Base-by-base conservation (phyloP, 1,139 yeast genomes). In the Zygoascus hellenicus region DNA sequence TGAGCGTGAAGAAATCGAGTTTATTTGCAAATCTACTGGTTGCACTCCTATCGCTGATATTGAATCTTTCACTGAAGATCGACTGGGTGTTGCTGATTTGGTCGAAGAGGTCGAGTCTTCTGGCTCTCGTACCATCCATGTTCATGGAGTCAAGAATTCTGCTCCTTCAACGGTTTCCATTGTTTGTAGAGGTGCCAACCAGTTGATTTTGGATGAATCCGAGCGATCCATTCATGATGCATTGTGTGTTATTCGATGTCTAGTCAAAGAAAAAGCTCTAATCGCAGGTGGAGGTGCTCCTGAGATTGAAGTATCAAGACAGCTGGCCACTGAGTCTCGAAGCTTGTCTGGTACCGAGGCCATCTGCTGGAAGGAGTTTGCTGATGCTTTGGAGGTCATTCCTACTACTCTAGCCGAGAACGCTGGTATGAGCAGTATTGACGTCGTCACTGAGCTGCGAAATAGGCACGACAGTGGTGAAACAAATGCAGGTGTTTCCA, bases 211-310 rank as follows among this genome's bases (percentile, higher is more conserved):
- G 52, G 98, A 92, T 66, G 98, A 92, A 71, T 81, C 97, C 40
- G 99, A 94, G 66, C 83, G 98, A 67, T 89, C 97, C 4, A 73
- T 92, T 57, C 99, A 92, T 63, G 98, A 92, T 68, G 97, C 98
- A 0, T 76, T 92, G 51, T 92, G 99, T 75, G 99, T 94, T 26
- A 78, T 94, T 49, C 82, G 97, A 66, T 92, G 98, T 72, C 74
- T 92, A 49, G 97, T 94, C 37, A 90, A 92, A 66, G 92, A 89
- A 68, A 85, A 80, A 64, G 97, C 96, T 2, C 74, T 92, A 62
- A 88, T 92, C 69, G 97, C 97, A 11, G 99, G 99, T 59, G 98
- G 99, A 56, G 98, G 98, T 58, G 97, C 98, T 5, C 96, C 98
- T 42, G 99, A 92, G 70, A 81, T 92, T 58, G 98, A 92, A 71